phyloP scores from a whole-genome alignment of 345 rosid genomes.

The Acer saccharum region DNA sequence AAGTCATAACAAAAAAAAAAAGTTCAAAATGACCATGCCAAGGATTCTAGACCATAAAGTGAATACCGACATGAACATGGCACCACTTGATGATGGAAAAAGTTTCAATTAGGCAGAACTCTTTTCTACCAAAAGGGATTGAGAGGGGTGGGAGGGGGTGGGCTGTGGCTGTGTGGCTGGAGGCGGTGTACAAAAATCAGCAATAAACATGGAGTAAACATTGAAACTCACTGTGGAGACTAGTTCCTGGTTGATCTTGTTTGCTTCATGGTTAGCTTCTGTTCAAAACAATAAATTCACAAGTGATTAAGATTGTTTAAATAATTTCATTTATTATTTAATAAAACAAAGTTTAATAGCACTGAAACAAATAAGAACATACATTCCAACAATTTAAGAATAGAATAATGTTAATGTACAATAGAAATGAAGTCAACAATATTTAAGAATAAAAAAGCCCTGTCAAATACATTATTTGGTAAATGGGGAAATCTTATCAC shows the following conservation, averaged over 20 bases:
- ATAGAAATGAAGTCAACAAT: background rate
- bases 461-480: background rate
- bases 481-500: background rate
- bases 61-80: background rate
- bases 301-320: background rate
- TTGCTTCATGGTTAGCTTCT: slow-evolving; percentile 33
- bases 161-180: background rate
- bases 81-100: background rate
- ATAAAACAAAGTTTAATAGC: background rate
- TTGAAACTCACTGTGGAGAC: slow-evolving; percentile 41
- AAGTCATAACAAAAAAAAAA: background rate
- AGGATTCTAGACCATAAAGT: background rate
- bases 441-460: background rate
- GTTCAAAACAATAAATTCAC: slow-evolving; percentile 16
- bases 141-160: background rate
- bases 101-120: background rate
- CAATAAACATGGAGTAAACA: background rate
- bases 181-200: background rate
- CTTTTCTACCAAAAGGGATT: background rate
- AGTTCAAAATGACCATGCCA: background rate
- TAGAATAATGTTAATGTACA: background rate
- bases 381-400: background rate
- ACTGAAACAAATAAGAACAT: background rate
- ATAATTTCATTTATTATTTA: background rate
- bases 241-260: slow-evolving; percentile 27